Conservation (phyloP, 1,284 basidiomycete species). For the Pyrrhoderma noxium region DNA sequence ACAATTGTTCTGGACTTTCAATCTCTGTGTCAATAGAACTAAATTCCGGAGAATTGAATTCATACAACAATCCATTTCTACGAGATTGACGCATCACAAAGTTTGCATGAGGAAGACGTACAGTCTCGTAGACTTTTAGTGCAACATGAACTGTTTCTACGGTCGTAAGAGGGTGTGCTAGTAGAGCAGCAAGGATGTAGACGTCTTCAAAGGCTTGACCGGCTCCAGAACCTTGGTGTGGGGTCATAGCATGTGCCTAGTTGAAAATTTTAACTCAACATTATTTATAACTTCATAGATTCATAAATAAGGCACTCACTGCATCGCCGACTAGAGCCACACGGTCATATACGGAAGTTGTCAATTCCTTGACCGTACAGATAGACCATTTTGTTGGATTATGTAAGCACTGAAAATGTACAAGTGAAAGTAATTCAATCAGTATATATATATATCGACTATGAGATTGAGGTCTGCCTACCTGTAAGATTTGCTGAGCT, state of each 20-base stretch:
- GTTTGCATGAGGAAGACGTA: conserved; percentile 30
- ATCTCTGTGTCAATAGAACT: conserved; percentile 4
- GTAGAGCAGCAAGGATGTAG: conserved; percentile 29
- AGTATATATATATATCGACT: background rate
- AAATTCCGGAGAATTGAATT: conserved; percentile 19
- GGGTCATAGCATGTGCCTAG: conserved; percentile 36
- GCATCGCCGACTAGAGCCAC: background rate
- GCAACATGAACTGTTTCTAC: conserved; percentile 23
- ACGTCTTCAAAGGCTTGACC: conserved; percentile 36
- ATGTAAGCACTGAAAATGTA: conserved; percentile 16
- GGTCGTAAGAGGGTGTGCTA: conserved; percentile 26
- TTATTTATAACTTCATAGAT: background rate
- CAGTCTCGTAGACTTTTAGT: conserved; percentile 29
- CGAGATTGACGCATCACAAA: conserved; percentile 19
- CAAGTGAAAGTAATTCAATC: background rate
- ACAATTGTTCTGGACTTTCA: conserved; percentile 17
- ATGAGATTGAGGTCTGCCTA: conserved; percentile 19
- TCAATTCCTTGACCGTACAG: conserved; percentile 26
- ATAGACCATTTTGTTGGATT: conserved; percentile 27
- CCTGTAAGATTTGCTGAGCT: conserved; percentile 33
- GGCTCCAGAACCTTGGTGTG: conserved; percentile 33
- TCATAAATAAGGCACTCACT: background rate
- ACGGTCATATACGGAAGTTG: conserved; percentile 12
- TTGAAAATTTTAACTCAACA: background rate
- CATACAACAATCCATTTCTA: background rate